Base-by-base conservation (phyloP, 805 yeast genomes). In the Teunomyces pallodes region DNA sequence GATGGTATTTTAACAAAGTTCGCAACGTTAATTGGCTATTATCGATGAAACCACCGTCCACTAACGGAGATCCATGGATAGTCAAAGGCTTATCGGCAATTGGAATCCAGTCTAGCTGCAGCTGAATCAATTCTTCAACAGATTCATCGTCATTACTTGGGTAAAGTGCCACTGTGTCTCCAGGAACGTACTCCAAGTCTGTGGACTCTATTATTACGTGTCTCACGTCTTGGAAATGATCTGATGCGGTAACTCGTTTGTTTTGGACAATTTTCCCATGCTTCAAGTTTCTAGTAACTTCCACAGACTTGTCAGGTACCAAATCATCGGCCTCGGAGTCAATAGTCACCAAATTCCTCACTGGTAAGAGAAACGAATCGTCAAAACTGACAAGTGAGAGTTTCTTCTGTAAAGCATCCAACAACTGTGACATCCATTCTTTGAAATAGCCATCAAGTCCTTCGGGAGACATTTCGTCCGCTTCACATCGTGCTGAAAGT, bases 181-280 rank as follows among this genome's bases (percentile, higher is more conserved):
- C 98, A 0, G 97, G 91, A 2, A 56, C 47, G 55, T 80, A 87
- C 2, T 57, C 50, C 10, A 74, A 57, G 0, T 57, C 61, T 13
- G 68, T 64, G 0, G 66, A 49, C 26, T 69, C 64, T 13, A 89
- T 69, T 0, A 62, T 59, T 10, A 90, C 64, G 46, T 79, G 81
- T 33, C 97, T 74, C 1, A 92, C 96, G 62, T 94, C 98, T 65
- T 94, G 98, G 67, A 89, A 90, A 68, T 94, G 98, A 45, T 81
- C 84, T 0, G 54, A 51, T 0, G 79, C 64, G 0, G 98, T 92
- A 12, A 94, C 69, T 49, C 96, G 67, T 0, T 65, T 52, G 58
- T 89, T 89, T 1, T 52, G 40, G 0, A 52, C 47, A 5, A 91
- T 74, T 8, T 54, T 67, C 0, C 87, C 96, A 43, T 5, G 66